These are phyloP conservation scores for Cryptosporidium xiaoi DNA, from an alignment of 169 alveolate genomes.

Conservation along the genomic window DNA sequence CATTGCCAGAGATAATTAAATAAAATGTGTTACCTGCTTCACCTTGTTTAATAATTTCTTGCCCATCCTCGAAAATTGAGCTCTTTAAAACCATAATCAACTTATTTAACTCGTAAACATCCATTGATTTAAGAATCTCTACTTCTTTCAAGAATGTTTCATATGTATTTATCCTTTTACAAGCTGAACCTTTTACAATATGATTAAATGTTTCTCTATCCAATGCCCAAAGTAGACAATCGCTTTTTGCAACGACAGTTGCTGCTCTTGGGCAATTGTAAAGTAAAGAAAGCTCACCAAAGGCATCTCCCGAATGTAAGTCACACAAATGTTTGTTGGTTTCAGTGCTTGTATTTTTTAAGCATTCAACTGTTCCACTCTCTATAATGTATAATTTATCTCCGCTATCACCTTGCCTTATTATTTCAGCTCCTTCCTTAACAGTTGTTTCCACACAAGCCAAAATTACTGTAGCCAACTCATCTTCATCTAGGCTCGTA, in stretches of 20 bases:
- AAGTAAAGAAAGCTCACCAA: constrained; percentile 96
- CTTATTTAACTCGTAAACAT: constrained; percentile 92
- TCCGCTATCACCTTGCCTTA: constrained; percentile 96
- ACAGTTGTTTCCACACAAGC: constrained; percentile 91
- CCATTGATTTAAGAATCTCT: constrained; percentile 89
- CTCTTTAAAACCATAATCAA: constrained; percentile 93
- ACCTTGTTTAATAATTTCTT: constrained; percentile 94
- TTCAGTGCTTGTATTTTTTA: constrained; percentile 82
- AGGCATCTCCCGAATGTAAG: constrained; percentile 91
- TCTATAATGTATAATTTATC: constrained; percentile 92
- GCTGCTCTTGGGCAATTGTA: constrained; percentile 97
- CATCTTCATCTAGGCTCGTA: constrained; percentile 85
- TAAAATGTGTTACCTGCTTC: constrained; percentile 93
- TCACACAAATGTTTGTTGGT: constrained; percentile 83
- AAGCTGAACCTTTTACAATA: constrained; percentile 93
- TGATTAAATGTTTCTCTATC: constrained; percentile 95
- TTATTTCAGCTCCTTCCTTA: constrained; percentile 83
- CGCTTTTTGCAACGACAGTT: constrained; percentile 90
- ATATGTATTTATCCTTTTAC: constrained; percentile 91
- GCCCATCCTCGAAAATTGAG: constrained; percentile 85
- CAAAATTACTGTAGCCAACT: constrained; percentile 84
- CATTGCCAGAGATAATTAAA: constrained; percentile 93
- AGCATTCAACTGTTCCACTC: constrained; percentile 90
- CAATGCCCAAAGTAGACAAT: constrained; percentile 90
- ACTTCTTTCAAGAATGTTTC: constrained; percentile 89